Evolutionary conservation across 73 alveolate genomes (phyloP).

Genomic region (Diophrys appendiculata): DNA sequence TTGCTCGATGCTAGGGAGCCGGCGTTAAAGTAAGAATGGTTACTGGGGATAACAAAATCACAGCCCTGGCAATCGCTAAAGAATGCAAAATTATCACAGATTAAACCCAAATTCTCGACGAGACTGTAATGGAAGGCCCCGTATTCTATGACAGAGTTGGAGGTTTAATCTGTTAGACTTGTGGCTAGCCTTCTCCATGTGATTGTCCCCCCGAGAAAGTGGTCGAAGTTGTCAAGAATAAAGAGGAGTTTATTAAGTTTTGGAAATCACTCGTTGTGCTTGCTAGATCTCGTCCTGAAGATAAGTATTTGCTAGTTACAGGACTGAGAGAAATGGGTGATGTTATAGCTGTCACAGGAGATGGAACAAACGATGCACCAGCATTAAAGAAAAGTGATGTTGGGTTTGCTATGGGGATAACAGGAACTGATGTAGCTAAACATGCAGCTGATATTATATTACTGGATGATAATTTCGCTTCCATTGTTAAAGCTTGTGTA

Average conservation of each 20-base stretch:
- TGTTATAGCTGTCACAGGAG: conserved; percentile 95
- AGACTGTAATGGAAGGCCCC: conserved; percentile 82
- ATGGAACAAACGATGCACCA: conserved; percentile 98
- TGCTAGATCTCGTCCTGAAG: conserved; percentile 95
- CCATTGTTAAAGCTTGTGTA: conserved; percentile 86
- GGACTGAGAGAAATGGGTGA: conserved; percentile 82
- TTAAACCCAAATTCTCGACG: conserved; percentile 56
- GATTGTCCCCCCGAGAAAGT: conserved; percentile 39
- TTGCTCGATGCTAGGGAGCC: conserved; percentile 75
- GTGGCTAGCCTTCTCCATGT: conserved; percentile 45
- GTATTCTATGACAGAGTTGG: conserved; percentile 76
- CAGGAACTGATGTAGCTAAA: conserved; percentile 97
- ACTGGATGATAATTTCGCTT: conserved; percentile 91
- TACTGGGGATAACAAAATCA: conserved; percentile 93
- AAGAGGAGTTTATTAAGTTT: conserved; percentile 70
- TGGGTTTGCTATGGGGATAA: conserved; percentile 78
- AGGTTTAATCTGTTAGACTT: conserved; percentile 71
- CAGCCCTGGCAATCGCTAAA: conserved; percentile 95
- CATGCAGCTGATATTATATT: conserved; percentile 93
- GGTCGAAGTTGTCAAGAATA: conserved; percentile 65
- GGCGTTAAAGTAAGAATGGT: conserved; percentile 96
- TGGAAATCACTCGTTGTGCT: conserved; percentile 79
- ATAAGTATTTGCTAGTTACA: conserved; percentile 87
- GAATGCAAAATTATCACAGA: conserved; percentile 77
- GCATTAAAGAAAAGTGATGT: conserved; percentile 90